A percentile compares a stretch with the other conserved stretches of the same genome.
phyloP scores from a whole-genome alignment of 306 rosid species.

The Gynostemma pentaphyllum region DNA sequence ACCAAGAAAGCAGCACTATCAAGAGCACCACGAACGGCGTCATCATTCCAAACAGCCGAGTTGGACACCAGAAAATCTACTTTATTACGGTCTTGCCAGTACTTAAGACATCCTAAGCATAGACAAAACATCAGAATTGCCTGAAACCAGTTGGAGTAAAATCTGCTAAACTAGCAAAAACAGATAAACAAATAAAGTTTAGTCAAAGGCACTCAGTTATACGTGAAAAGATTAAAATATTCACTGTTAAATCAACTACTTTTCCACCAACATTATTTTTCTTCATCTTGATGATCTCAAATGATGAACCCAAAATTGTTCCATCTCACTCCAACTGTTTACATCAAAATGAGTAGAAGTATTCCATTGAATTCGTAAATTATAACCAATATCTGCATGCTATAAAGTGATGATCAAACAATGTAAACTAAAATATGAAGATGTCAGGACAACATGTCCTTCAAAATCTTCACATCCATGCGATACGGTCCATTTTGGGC shows the following conservation, averaged over 20 bases:
- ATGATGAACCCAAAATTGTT: background rate
- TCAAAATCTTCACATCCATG: too few relatives aligned
- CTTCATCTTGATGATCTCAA: background rate
- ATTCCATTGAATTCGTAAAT: background rate
- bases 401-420: slow-evolving; percentile 1
- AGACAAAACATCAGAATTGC: slow-evolving; percentile 16
- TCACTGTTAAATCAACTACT: background rate
- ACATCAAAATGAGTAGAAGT: background rate
- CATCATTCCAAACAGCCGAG: slow-evolving; percentile 82
- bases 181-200: background rate
- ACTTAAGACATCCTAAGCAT: slow-evolving; percentile 60
- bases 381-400: background rate
- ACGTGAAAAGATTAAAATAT: background rate
- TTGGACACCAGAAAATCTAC: slow-evolving; percentile 54
- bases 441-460: too few relatives aligned
- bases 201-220: background rate
- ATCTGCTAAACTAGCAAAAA: background rate
- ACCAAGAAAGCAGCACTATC: slow-evolving; percentile 77
- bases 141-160: background rate
- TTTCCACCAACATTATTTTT: background rate
- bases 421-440: background rate
- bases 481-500: too few relatives aligned
- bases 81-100: slow-evolving; percentile 74
- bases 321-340: background rate
- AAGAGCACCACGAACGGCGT: slow-evolving; percentile 66